These are phyloP conservation scores for Lomentospora prolificans DNA, from an alignment of 2,329 filamentous ascomycete genomes.

Conservation along the genomic window DNA sequence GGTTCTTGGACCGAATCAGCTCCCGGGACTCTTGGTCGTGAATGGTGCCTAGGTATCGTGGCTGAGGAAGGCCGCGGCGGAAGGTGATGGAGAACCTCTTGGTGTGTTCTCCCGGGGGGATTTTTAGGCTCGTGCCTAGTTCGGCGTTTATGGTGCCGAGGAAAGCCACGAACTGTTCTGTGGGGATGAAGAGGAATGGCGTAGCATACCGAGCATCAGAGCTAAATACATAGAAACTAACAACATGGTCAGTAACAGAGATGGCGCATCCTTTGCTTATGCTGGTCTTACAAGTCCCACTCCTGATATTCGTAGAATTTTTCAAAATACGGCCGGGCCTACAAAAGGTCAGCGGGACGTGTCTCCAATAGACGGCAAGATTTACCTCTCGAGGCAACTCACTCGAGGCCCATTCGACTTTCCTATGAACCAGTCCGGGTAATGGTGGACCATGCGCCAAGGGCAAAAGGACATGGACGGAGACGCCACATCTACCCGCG, in stretches of 20 bases:
- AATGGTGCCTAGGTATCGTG: slow-evolving; percentile 54
- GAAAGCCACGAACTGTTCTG: slow-evolving; percentile 53
- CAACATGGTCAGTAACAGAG: neutral
- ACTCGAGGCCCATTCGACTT: slow-evolving; percentile 39
- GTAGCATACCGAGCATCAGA: slow-evolving; percentile 33
- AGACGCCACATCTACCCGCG: neutral
- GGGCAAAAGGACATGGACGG: slow-evolving; percentile 31
- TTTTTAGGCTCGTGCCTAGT: slow-evolving; percentile 40
- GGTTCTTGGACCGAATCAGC: neutral
- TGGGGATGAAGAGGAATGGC: slow-evolving; percentile 58
- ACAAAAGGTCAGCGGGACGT: neutral
- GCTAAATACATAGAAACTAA: slow-evolving; percentile 58
- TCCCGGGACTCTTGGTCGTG: slow-evolving; percentile 20
- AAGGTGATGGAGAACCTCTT: slow-evolving; percentile 55
- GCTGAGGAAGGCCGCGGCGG: slow-evolving; percentile 43
- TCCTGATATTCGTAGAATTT: slow-evolving; percentile 29
- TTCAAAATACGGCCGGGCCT: slow-evolving; percentile 44
- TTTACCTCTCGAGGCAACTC: slow-evolving; percentile 7
- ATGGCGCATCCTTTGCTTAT: too few species aligned
- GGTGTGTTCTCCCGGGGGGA: slow-evolving; percentile 43
- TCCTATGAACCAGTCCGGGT: slow-evolving; percentile 50
- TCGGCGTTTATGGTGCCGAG: slow-evolving; percentile 55
- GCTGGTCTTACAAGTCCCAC: slow-evolving; percentile 73
- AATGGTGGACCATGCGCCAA: slow-evolving; percentile 44
- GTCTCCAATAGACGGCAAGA: neutral